Evolutionary conservation across 2,329 filamentous ascomycete species (phyloP).

Genomic region (Cyphellophora europaea): DNA sequence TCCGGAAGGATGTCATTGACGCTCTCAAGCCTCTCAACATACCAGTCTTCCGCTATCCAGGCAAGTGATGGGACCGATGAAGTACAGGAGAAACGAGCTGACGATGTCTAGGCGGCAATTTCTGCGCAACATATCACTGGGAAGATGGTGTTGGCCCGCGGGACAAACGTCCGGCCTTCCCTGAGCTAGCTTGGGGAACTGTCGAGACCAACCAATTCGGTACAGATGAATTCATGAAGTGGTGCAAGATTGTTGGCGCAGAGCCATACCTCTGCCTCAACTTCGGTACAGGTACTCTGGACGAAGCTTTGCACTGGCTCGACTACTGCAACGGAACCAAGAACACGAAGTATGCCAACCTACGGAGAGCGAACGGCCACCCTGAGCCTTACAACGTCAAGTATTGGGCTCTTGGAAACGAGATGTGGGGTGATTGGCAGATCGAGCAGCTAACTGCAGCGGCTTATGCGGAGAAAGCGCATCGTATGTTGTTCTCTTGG

Average conservation of each 20-base stretch:
- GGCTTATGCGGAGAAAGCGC: slow-evolving; percentile 47
- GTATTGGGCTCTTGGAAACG: slow-evolving; percentile 80
- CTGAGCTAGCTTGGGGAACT: slow-evolving; percentile 69
- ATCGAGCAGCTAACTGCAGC: slow-evolving; percentile 51
- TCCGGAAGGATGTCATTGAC: slow-evolving; percentile 68
- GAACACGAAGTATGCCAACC: slow-evolving; percentile 73
- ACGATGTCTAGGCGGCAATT: no score
- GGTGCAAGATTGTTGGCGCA: slow-evolving; percentile 63
- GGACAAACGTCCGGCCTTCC: slow-evolving; percentile 57
- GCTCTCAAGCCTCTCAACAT: slow-evolving; percentile 65
- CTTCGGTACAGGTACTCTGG: slow-evolving; percentile 62
- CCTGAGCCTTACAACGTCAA: slow-evolving; percentile 71
- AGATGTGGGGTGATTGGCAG: slow-evolving; percentile 52
- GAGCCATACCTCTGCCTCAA: slow-evolving; percentile 75
- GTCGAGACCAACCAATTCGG: slow-evolving; percentile 68
- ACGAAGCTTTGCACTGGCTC: slow-evolving; percentile 51
- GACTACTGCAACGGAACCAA: slow-evolving; percentile 77
- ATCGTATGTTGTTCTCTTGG: slow-evolving; percentile 1
- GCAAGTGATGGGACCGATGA: no score
- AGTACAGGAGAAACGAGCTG: no score
- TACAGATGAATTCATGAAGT: slow-evolving; percentile 78
- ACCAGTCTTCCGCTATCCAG: slow-evolving; percentile 63
- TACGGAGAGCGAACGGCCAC: slow-evolving; percentile 65
- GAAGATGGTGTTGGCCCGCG: slow-evolving; percentile 67
- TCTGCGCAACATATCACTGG: slow-evolving; percentile 80